Evolutionary conservation across 495 filamentous ascomycete species (phyloP).

Genomic region (Penicillium samsonianum): DNA sequence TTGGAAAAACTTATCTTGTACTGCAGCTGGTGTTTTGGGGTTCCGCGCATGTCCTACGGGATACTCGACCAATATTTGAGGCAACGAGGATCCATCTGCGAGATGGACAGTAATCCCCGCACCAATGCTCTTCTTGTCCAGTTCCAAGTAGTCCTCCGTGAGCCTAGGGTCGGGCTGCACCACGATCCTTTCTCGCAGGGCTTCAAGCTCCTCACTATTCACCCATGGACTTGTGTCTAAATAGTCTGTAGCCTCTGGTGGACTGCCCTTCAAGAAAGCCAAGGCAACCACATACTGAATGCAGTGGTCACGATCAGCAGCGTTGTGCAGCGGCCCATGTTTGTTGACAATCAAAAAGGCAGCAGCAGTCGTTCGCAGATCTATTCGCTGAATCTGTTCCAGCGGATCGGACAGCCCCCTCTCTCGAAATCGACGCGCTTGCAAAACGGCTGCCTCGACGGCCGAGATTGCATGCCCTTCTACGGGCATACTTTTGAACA

Average conservation of each 20-base stretch:
- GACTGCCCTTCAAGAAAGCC: slow-evolving; percentile 37
- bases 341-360: slow-evolving; percentile 48
- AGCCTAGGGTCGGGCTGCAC: slow-evolving; percentile 32
- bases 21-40: slow-evolving; percentile 73
- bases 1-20: slow-evolving; percentile 74
- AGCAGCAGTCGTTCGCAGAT: slow-evolving; percentile 37
- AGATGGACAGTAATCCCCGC: slow-evolving; percentile 30
- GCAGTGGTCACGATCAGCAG: slow-evolving; percentile 51
- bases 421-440: slow-evolving; percentile 12
- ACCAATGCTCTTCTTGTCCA: slow-evolving; percentile 28
- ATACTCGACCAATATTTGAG: slow-evolving; percentile 81
- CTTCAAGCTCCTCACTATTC: slow-evolving; percentile 22
- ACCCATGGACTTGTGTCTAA: slow-evolving; percentile 39
- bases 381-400: slow-evolving; percentile 30
- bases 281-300: slow-evolving; percentile 46
- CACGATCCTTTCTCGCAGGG: slow-evolving; percentile 33
- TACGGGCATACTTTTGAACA: slow-evolving; percentile 42
- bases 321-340: slow-evolving; percentile 34
- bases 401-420: slow-evolving; percentile 12
- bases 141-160: slow-evolving; percentile 40
- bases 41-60: slow-evolving; percentile 77
- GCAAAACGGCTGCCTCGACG: slow-evolving; percentile 37
- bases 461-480: slow-evolving; percentile 45
- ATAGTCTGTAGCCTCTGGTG: slow-evolving; percentile 38
- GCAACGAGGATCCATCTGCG: slow-evolving; percentile 46